Conservation (phyloP, 768 basidiomycete genomes). For the Mycena polygramma region DNA sequence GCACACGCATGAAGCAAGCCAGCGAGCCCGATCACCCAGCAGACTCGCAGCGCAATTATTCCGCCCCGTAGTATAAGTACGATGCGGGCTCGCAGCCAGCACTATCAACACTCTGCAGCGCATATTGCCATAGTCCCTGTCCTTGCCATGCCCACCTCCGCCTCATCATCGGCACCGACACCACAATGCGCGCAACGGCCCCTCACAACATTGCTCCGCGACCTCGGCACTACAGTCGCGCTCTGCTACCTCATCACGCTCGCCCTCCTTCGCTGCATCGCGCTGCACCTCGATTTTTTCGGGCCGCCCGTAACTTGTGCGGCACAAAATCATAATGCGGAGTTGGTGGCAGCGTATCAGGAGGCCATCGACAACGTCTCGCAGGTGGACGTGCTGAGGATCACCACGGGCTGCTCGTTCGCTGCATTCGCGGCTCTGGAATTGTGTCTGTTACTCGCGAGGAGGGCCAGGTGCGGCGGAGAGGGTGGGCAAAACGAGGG, state of each 20-base stretch:
- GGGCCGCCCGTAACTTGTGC: neutral
- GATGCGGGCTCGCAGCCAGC: neutral
- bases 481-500: neutral
- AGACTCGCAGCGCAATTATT: slow-evolving; percentile 25
- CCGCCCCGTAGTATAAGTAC: slow-evolving; percentile 15
- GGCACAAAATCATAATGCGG: too few relatives aligned
- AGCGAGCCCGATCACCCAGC: neutral
- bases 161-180: neutral
- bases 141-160: neutral
- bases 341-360: neutral
- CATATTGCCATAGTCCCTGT: neutral
- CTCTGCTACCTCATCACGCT: slow-evolving; percentile 33
- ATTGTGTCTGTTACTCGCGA: slow-evolving; percentile 9
- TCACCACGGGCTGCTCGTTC: slow-evolving; percentile 24
- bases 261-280: slow-evolving; percentile 26
- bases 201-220: slow-evolving; percentile 3
- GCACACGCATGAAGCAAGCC: neutral
- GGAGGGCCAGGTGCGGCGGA: neutral
- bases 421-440: slow-evolving; percentile 18
- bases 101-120: neutral
- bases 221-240: slow-evolving; percentile 15
- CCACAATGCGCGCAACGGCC: neutral
- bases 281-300: slow-evolving; percentile 5
- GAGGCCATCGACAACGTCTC: neutral
- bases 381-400: slow-evolving; percentile 11